Evolutionary conservation across 257 asterid species (phyloP).

Genomic region (Rauvolfia tetraphylla): DNA sequence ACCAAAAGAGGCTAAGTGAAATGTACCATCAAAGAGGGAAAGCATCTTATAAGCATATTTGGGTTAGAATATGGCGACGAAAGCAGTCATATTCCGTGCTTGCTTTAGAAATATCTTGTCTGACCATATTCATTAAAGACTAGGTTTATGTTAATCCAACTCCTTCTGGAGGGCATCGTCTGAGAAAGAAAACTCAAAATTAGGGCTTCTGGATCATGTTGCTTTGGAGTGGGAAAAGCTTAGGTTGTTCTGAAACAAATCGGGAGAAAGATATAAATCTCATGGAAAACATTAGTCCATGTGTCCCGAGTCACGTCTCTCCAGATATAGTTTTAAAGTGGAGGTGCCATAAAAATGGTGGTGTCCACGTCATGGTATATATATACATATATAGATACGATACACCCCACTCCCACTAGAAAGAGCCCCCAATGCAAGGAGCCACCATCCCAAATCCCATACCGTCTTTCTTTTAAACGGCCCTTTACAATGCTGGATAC

Average conservation of each 20-base stretch:
- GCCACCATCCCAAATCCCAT: constrained; percentile 12
- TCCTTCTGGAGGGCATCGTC: too few relatives aligned
- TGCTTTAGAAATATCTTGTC: neutral
- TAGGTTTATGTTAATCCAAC: neutral
- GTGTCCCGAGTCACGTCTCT: constrained; percentile 1
- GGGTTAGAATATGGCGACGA: neutral
- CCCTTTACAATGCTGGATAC: constrained; percentile 3
- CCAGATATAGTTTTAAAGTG: constrained; percentile 10
- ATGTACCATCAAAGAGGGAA: neutral
- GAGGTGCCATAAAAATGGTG: constrained; percentile 27
- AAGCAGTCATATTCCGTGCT: neutral
- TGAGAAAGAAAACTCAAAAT: too few relatives aligned
- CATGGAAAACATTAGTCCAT: constrained; percentile 3
- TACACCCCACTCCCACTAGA: constrained; percentile 10
- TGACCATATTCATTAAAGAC: neutral
- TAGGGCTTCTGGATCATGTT: too few relatives aligned
- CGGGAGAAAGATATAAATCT: neutral
- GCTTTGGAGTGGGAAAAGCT: too few relatives aligned
- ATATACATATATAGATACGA: neutral
- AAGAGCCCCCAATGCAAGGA: constrained; percentile 16
- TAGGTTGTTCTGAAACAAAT: neutral
- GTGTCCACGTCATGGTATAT: constrained; percentile 29
- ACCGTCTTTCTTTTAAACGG: neutral
- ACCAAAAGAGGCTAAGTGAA: neutral
- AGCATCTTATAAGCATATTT: neutral